phyloP scores from a whole-genome alignment of 192 early-diverging fungal genomes.

The Coemansia sp. region DNA sequence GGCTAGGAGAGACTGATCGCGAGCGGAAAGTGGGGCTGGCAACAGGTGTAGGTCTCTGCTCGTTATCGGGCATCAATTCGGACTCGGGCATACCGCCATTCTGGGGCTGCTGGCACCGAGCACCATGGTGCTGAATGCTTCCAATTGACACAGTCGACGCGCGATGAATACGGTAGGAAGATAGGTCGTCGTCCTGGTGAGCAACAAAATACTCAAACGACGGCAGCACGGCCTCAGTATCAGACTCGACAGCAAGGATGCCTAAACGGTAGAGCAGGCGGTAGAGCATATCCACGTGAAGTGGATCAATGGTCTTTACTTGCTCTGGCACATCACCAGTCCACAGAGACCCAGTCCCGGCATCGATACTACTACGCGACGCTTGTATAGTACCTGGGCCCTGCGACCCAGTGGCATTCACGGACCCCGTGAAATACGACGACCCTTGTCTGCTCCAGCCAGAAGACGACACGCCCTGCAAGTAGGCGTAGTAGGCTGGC shows the following conservation, averaged over 20 bases:
- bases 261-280: conserved; percentile 43
- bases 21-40: conserved; percentile 9
- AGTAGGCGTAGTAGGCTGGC: conserved; percentile 27
- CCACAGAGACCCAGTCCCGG: not conserved
- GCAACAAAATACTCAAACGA: conserved; percentile 50
- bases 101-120: not conserved
- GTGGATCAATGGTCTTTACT: conserved; percentile 8
- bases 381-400: conserved; percentile 12
- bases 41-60: not conserved
- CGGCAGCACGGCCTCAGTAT: conserved; percentile 24
- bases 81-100: not conserved
- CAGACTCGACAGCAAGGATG: conserved; percentile 46
- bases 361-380: conserved; percentile 40
- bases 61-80: not conserved
- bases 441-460: conserved; percentile 47
- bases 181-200: conserved; percentile 25
- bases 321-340: not conserved
- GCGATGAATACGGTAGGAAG: conserved; percentile 35
- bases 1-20: conserved; percentile 32
- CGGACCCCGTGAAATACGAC: conserved; percentile 22
- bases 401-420: conserved; percentile 22
- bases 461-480: conserved; percentile 15
- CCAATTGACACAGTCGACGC: conserved; percentile 39
- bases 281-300: conserved; percentile 42
- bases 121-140: not conserved